Base-by-base conservation (phyloP, 306 rosid genomes). In the Citrullus amarus region DNA sequence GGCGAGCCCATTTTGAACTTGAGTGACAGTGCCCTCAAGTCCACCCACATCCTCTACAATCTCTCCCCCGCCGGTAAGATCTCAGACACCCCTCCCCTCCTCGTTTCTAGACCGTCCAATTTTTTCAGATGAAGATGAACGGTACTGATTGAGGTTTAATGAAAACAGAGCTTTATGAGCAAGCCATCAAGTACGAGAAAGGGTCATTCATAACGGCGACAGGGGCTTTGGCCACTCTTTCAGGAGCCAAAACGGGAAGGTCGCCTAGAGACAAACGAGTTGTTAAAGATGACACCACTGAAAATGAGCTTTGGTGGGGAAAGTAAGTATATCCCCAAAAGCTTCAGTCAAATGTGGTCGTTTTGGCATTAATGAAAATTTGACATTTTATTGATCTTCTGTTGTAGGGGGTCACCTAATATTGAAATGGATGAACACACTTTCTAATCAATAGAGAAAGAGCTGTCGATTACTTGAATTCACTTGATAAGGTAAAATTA, bases 201-300 rank as follows among this genome's bases (percentile, higher is more conserved):
- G 97, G 98, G 48, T 88, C 98, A 1, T 94, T 92, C 75, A 63
- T 94, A 67, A 89, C 97, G 36, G 79, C 87, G 4, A 78, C 86
- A 0, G 98, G 98, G 18, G 98, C 98, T 8, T 68, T 94, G 86
- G 97, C 95, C 53, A 94, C 98, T 2, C 92, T 94, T 50, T 94
- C 98, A 3, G 98, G 98, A 1, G 98, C 98, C 2, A 94, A 94
- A 86, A 94, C 98, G 0, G 98, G 98, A 53, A 91, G 98, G 15
- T 87, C 96, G 17, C 98, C 98, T 0, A 89, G 95, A 65, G 98
- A 94, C 79, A 92, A 91, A 76, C 93, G 98, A 3, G 95, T 94
- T 0, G 97, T 94, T 6, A 92, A 76, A 67, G 98, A 92, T 76
- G 86, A 87, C 3, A 80, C 80, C 15, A 88, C 93, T 1, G 90